Evolutionary conservation across 345 rosid genomes (phyloP), one percentile per base, ranked within the genome.

Genomic region (Litchi chinensis): DNA sequence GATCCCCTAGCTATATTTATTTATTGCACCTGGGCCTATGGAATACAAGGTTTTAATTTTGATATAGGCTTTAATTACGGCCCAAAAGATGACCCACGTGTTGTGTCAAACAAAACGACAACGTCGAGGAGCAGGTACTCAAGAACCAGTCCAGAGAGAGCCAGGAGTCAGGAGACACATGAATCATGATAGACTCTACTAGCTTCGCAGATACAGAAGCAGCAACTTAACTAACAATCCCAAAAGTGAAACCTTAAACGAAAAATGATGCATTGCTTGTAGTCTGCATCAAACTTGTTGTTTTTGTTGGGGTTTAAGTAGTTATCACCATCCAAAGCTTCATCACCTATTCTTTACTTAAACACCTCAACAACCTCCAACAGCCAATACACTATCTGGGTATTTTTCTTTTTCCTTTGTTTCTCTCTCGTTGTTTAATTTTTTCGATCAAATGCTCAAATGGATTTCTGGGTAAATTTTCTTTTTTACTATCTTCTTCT

Each of bases 261-360:
- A 10, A 13, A 72, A 73, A 73, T 28, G 26, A 75, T 65, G 66
- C 77, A 75, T 65, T 65, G 43, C 78, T 75, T 75, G 70, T 75
- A 63, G 70, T 75, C 22, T 6, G 5, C 39, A n/a, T 28, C 21
- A 65, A 65, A 37, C 26, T 0, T 15, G 37, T 28, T 65, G 22
- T 64, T 21, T 26, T 4, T 48, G 9, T 22, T 64, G 77, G 76
- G 77, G 43, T 44, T 12, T 75, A 5, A n/a, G 66, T 21, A 18
- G 76, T 59, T 21, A 74, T 41, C 8, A 46, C 40, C 40, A 41
- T 41, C 46, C 7, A 62, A 60, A 41, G 77, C 41, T 62, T 43
- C 11, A 6, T 24, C 41, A 26, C 59, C 70, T 65, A 65, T 48
- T 75, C 78, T 75, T 75, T 75, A 32, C 78, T 75, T 75, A 44